Base-by-base conservation (phyloP, 306 rosid genomes). In the Lablab purpureus region DNA sequence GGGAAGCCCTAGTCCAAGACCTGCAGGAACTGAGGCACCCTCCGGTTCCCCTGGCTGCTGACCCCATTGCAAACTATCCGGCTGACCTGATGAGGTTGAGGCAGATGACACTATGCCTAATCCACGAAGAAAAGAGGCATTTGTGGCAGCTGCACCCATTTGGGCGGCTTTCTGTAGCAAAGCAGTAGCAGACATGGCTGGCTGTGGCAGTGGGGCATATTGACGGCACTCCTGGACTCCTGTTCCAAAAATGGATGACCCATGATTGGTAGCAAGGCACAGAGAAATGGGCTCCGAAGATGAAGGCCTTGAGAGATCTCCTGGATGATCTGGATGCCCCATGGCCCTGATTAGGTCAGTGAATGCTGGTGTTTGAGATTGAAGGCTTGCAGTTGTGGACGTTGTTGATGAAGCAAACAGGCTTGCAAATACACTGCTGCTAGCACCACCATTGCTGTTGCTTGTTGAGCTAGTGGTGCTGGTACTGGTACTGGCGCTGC, bases 101-200 rank as follows among this genome's bases (percentile, higher is more conserved):
- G 96, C 75, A 0, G 96, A 79, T 2, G 96, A 71, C 62, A 94
- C 86, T 0, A 92, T 77, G 36, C 98, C 98, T 10, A 94, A 79
- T 3, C 97, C 97, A 0, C 97, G 92, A 43, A 94, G 93, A 76
- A 94, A 77, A 0, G 98, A 90, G 55, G 90, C 91, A 58, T 88
- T 92, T n/a, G 98, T 77, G 10, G 93, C 87, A 7, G 94, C 90
- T 2, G 97, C 87, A 2, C 97, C 97, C 94, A 94, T 92, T 82
- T 94, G 97, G 63, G 98, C 97, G 14, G 98, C 98, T 67, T 92
- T 94, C 88, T 94, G 98, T 6, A 94, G 97, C 18, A 94, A 80
- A 7, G 98, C 98, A 3, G 98, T 94, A 15, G 98, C 98, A 5
- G 98, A 94, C 97, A 94, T 89, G 4, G 96, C 90, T 10, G 97